A percentile compares a stretch with the other conserved stretches of the same genome.
phyloP scores from a whole-genome alignment of 371 early-diverging fungal genomes.

The Mortierella sp. region DNA sequence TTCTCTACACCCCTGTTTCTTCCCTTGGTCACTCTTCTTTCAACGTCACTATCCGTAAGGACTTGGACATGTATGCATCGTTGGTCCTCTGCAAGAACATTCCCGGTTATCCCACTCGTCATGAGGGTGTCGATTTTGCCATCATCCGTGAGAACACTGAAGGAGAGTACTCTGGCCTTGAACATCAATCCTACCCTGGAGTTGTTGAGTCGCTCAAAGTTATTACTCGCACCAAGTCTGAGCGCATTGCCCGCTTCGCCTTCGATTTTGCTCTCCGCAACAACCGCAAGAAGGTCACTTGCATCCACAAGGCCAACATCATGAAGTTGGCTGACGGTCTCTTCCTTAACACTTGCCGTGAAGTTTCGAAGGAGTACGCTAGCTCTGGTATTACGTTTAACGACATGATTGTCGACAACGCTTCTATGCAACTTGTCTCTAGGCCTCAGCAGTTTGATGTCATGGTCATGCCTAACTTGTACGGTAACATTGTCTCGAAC shows the following conservation, averaged over 20 bases:
- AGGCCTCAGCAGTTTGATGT: slow-evolving; percentile 98
- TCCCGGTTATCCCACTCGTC: slow-evolving; percentile 84
- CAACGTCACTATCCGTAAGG: slow-evolving; percentile 96
- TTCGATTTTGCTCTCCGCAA: slow-evolving; percentile 98
- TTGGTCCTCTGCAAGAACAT: slow-evolving; percentile 88
- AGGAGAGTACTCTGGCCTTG: slow-evolving; percentile 98
- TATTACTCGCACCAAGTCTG: slow-evolving; percentile 93
- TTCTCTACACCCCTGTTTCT: slow-evolving; percentile 92
- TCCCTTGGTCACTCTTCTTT: slow-evolving; percentile 90
- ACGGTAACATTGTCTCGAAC: slow-evolving; percentile 97
- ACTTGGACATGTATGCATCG: slow-evolving; percentile 96
- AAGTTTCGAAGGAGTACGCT: slow-evolving; percentile 93
- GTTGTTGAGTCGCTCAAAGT: slow-evolving; percentile 99
- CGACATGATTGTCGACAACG: slow-evolving; percentile 99
- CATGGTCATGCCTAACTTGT: slow-evolving; percentile 97
- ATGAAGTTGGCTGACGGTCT: slow-evolving; percentile 99
- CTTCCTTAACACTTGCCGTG: slow-evolving; percentile 94
- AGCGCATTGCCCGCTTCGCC: slow-evolving; percentile 97
- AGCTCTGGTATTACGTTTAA: slow-evolving; percentile 89
- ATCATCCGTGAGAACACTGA: slow-evolving; percentile 99
- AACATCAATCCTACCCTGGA: slow-evolving; percentile 96
- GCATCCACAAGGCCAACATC: slow-evolving; percentile 99
- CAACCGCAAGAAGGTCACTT: slow-evolving; percentile 96
- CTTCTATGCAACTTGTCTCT: slow-evolving; percentile 97
- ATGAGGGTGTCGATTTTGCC: slow-evolving; percentile 93